Conservation (phyloP, 2,329 filamentous ascomycete species). For the Cordyceps cateniannulata region DNA sequence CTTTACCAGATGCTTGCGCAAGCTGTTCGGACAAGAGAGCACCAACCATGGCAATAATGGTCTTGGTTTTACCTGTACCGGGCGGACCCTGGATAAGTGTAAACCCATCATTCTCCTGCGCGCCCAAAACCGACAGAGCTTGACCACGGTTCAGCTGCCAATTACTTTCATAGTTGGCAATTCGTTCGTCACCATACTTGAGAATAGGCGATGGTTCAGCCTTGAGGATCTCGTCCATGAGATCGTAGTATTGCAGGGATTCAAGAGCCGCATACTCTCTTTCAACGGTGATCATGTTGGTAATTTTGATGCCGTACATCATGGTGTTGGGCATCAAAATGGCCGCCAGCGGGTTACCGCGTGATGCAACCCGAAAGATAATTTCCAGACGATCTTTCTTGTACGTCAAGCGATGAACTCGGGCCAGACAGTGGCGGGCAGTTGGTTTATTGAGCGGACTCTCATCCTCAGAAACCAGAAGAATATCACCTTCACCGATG, state of each 20-base stretch:
- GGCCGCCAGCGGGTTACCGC: slow-evolving; percentile 53
- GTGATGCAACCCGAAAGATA: slow-evolving; percentile 73
- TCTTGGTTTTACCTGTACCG: slow-evolving; percentile 97
- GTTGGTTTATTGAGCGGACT: slow-evolving; percentile 60
- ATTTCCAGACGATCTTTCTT: slow-evolving; percentile 81
- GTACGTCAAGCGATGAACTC: slow-evolving; percentile 71
- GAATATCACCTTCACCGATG: slow-evolving; percentile 78
- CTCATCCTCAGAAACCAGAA: slow-evolving; percentile 71
- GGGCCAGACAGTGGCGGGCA: slow-evolving; percentile 76
- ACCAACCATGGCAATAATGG: slow-evolving; percentile 92
- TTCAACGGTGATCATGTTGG: slow-evolving; percentile 90
- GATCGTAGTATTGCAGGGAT: slow-evolving; percentile 89
- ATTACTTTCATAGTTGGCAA: slow-evolving; percentile 62
- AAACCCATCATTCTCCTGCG: slow-evolving; percentile 92
- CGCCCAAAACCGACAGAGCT: slow-evolving; percentile 84
- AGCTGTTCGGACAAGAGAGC: slow-evolving; percentile 50
- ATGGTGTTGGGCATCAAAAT: slow-evolving; percentile 62
- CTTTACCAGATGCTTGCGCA: slow-evolving; percentile 27
- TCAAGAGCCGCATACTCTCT: slow-evolving; percentile 90
- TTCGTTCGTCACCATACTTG: slow-evolving; percentile 67
- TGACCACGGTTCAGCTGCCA: slow-evolving; percentile 86
- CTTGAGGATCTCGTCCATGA: slow-evolving; percentile 85
- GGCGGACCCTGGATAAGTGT: slow-evolving; percentile 94
- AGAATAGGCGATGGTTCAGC: slow-evolving; percentile 87
- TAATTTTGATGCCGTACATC: slow-evolving; percentile 73